phyloP scores from a whole-genome alignment of 1,284 basidiomycete genomes.

The Omphalotus olearius region DNA sequence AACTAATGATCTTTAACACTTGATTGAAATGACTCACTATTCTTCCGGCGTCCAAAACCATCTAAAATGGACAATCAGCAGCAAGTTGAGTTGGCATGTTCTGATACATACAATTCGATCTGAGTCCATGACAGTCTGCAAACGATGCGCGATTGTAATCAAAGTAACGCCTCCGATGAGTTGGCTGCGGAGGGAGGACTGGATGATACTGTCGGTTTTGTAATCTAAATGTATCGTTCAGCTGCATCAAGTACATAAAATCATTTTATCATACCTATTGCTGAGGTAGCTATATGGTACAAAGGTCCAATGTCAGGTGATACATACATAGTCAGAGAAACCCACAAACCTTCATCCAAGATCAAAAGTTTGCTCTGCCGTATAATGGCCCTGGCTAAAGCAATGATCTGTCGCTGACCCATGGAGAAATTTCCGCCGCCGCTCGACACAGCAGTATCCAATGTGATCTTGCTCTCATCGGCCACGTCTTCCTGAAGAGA shows the following conservation, averaged over 20 bases:
- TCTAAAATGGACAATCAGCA: neutral
- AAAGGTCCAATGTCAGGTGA: neutral
- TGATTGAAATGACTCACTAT: neutral
- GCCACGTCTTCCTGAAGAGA: slow-evolving; percentile 41
- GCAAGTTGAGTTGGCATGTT: neutral
- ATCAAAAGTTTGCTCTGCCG: slow-evolving; percentile 56
- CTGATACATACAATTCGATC: slow-evolving; percentile 9
- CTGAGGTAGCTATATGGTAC: slow-evolving; percentile 39
- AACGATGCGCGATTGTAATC: slow-evolving; percentile 11
- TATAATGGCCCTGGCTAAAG: slow-evolving; percentile 24
- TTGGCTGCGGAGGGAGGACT: slow-evolving; percentile 3
- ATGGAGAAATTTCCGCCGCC: slow-evolving; percentile 36
- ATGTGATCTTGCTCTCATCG: slow-evolving; percentile 45
- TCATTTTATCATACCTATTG: slow-evolving; percentile 34
- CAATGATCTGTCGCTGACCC: slow-evolving; percentile 40
- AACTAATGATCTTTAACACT: neutral
- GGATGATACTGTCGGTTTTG: slow-evolving; percentile 12
- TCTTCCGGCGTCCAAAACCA: neutral
- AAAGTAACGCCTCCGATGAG: slow-evolving; percentile 5
- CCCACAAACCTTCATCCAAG: slow-evolving; percentile 49
- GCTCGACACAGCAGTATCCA: slow-evolving; percentile 49
- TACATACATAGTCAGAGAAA: neutral
- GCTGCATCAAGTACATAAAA: neutral
- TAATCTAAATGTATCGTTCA: slow-evolving; percentile 1
- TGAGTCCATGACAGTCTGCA: slow-evolving; percentile 11